Percentiles rank a stretch among this genome's conserved stretches.
phyloP scores from a whole-genome alignment of 208 protist genomes.

The Leishmania mexicana region DNA sequence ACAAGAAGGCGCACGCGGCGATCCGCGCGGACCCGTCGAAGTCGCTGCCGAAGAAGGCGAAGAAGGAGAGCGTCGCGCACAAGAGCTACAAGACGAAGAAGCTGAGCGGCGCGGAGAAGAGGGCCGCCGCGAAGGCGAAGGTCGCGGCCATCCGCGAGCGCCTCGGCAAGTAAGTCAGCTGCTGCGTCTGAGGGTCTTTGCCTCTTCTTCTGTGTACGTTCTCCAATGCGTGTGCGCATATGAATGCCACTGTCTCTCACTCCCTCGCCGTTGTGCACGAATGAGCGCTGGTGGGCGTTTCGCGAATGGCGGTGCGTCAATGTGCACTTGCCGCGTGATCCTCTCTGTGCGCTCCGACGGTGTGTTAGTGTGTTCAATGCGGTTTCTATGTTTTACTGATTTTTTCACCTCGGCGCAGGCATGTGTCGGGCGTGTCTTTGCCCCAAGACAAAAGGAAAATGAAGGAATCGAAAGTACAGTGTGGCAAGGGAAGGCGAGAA shows the following conservation, averaged over 20 bases:
- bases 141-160: constrained; percentile 61
- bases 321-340: neutral
- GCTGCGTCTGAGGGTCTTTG: neutral
- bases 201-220: no score
- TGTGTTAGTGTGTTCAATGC: neutral
- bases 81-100: constrained; percentile 65
- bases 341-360: neutral
- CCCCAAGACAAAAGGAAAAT: neutral
- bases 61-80: constrained; percentile 39
- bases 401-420: neutral
- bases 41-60: constrained; percentile 61
- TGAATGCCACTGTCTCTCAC: no score
- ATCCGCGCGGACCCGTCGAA: constrained; percentile 95
- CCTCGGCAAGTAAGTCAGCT: constrained; percentile 36
- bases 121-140: constrained; percentile 39
- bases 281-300: no score
- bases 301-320: no score
- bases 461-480: neutral
- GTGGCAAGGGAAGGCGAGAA: neutral
- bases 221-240: no score
- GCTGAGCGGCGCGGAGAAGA: constrained; percentile 51
- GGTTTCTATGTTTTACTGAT: neutral
- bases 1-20: constrained; percentile 92
- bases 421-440: neutral
- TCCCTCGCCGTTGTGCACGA: neutral